Evolutionary conservation across 2,329 filamentous ascomycete species (phyloP).

Genomic region (Beauveria asiatica): DNA sequence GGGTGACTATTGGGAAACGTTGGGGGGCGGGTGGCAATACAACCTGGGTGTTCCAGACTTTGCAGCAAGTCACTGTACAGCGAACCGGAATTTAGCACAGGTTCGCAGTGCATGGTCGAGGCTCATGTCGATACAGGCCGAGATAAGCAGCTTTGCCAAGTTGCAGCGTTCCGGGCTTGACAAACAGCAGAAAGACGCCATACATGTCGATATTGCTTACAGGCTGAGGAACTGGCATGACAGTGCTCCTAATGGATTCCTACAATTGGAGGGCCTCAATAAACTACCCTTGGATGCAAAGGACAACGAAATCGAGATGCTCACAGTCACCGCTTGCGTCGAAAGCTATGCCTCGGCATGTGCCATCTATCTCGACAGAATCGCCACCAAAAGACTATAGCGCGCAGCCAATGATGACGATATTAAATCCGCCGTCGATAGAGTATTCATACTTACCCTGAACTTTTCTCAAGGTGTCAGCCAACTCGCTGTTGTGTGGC

Average conservation of each 20-base stretch:
- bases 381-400: constrained; percentile 1
- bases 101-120: constrained; percentile 15
- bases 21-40: constrained; percentile 29
- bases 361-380: constrained; percentile 13
- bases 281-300: neutral
- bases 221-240: constrained; percentile 14
- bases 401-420: neutral
- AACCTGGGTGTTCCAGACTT: constrained; percentile 17
- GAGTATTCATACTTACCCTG: neutral
- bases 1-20: constrained; percentile 29
- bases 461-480: constrained; percentile 11
- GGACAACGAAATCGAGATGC: constrained; percentile 6
- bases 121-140: constrained; percentile 15
- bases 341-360: constrained; percentile 12
- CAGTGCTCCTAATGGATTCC: constrained; percentile 11
- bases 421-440: neutral
- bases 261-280: neutral
- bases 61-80: neutral
- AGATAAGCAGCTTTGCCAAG: constrained; percentile 13
- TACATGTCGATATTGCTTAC: constrained; percentile 9
- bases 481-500: constrained; percentile 5
- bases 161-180: neutral
- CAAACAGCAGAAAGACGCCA: constrained; percentile 5
- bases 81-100: constrained; percentile 12
- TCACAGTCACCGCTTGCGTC: constrained; percentile 13